Base-by-base conservation (phyloP, 768 basidiomycete genomes). In the Leccinum sublutescens region DNA sequence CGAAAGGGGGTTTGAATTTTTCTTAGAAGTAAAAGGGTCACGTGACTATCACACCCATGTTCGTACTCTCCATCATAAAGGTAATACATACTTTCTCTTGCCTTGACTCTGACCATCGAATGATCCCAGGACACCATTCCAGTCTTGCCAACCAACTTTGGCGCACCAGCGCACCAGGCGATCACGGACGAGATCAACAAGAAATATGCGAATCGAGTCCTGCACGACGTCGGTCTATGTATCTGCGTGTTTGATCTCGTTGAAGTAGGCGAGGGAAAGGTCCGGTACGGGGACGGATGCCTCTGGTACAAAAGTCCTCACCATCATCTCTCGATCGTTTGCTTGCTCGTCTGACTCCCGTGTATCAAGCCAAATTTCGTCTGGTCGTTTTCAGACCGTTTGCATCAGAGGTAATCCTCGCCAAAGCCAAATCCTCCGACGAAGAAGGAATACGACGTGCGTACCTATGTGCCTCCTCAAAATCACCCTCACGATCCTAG, bases 381-480 rank as follows among this genome's bases (percentile, higher is more conserved):
- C 75, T 99, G 72, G 87, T 95, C 55, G 85, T 98, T 3, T 98
- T 97, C 71, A 80, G 94, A 64, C 95, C 96, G 0, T 97, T 97
- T 69, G 76, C 84, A 1, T 90, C 91, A 0, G 95, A 99, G 71
- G 90, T 98, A 1, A 80, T 99, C 21, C 76, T 96, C 2, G 95
- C 91, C 12, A 93, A 88, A 73, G 92, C 97, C 14, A 88, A 91
- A 67, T 89, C 88, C 0, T 92, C 91, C 0, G 91, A 94, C 51
- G 85, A 90, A 64, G 86, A 91, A 51, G 91, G 91, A 11, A 86
- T 98, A 62, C 80, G 92, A 73, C 73, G 96, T 95, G 63, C 47
- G 91, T 78, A 15, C 29, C 27, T 54, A 12, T 38, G 2, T 50
- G 40, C 31, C 50, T 19, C 29, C 8, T 23, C 15, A 15, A 2